Evolutionary conservation across 768 basidiomycete species (phyloP).

Genomic region (Mycena epipterygia): DNA sequence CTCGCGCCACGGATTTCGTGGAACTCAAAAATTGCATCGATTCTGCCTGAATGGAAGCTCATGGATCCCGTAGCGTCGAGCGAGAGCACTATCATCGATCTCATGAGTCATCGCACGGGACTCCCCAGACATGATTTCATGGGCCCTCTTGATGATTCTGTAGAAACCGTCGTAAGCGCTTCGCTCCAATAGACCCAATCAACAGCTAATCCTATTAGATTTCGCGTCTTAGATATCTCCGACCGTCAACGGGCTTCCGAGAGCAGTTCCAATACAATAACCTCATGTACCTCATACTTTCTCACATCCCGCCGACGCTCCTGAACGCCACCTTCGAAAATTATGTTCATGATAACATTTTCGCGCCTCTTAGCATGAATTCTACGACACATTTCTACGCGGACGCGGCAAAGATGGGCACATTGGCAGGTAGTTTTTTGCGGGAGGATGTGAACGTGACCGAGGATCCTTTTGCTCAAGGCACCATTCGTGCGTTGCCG

Average conservation of each 20-base stretch:
- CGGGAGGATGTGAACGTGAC: background rate
- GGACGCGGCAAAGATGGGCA: background rate
- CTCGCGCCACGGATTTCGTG: slow-evolving; percentile 37
- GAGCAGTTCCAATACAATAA: background rate
- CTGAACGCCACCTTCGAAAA: background rate
- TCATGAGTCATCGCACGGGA: slow-evolving; percentile 44
- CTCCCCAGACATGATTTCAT: slow-evolving; percentile 37
- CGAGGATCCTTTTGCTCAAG: background rate
- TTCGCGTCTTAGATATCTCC: background rate
- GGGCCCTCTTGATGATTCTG: slow-evolving; percentile 3
- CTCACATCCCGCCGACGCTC: background rate
- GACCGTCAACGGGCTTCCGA: background rate
- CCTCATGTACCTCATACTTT: background rate
- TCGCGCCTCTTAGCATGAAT: background rate
- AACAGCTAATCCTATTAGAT: background rate
- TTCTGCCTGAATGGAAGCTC: slow-evolving; percentile 40
- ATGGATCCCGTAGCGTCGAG: slow-evolving; percentile 37
- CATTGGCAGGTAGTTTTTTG: background rate
- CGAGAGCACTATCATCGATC: slow-evolving; percentile 39
- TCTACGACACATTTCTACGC: background rate
- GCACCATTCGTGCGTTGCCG: background rate
- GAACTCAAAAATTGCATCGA: slow-evolving; percentile 36
- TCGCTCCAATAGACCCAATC: background rate
- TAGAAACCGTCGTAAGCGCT: background rate
- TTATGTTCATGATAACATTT: background rate